Conservation (phyloP, 768 basidiomycete genomes). For the Daedaleopsis sinensis region DNA sequence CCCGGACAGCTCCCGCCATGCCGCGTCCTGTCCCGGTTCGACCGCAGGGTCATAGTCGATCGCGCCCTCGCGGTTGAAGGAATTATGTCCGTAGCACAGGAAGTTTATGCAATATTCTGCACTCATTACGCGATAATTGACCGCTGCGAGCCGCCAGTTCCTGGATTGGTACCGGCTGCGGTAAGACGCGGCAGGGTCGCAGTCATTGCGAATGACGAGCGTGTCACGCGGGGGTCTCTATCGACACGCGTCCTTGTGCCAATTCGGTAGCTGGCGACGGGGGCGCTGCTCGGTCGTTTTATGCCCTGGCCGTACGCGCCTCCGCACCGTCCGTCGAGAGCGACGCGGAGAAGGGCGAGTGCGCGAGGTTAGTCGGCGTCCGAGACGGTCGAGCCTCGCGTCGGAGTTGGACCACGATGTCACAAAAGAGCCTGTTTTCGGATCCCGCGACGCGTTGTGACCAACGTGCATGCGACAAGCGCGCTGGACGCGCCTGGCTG, state of each 20-base stretch:
- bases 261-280: not conserved
- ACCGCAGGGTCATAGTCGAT: not conserved
- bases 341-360: not conserved
- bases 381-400: too few species aligned
- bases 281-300: not conserved
- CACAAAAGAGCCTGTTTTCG: not conserved
- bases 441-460: constrained; percentile 15
- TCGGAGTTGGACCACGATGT: too few species aligned
- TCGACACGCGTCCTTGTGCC: not conserved
- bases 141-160: not conserved
- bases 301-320: not conserved
- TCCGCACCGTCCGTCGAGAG: not conserved
- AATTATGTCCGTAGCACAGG: not conserved
- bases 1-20: too few species aligned
- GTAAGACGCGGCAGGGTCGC: not conserved
- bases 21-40: not conserved
- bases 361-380: not conserved
- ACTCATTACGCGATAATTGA: not conserved
- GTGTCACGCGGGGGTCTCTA: not conserved
- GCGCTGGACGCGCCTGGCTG: constrained; percentile 13
- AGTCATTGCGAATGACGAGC: not conserved
- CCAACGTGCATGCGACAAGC: constrained; percentile 17
- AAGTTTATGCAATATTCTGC: not conserved
- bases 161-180: not conserved
- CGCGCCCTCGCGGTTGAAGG: not conserved